These are phyloP conservation scores for Phialophora verrucosa DNA, from an alignment of 2,329 filamentous ascomycete species.

Conservation along the genomic window DNA sequence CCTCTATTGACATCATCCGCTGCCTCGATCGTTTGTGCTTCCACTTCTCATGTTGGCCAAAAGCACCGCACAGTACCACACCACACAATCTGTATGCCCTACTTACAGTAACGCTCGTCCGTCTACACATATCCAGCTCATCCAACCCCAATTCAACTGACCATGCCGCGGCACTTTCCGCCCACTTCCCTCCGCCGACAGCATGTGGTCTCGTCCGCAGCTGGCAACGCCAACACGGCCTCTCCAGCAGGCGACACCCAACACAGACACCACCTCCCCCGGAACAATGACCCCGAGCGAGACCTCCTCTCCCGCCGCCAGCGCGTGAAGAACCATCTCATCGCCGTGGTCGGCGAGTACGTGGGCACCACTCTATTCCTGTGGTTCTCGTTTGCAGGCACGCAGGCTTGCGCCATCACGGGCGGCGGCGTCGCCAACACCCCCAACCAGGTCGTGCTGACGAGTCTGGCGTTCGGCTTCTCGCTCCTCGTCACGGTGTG, in stretches of 20 bases:
- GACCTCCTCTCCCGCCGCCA: constrained; percentile 11
- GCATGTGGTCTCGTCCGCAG: not conserved
- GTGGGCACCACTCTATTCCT: constrained; percentile 59
- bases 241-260: constrained; percentile 5
- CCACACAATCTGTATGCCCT: not conserved
- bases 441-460: constrained; percentile 21
- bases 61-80: not conserved
- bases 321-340: constrained; percentile 27
- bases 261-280: constrained; percentile 13
- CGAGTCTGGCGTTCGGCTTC: constrained; percentile 51
- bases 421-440: constrained; percentile 20
- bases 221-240: not conserved
- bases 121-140: not conserved
- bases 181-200: not conserved
- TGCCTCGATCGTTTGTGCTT: not conserved
- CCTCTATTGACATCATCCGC: not conserved
- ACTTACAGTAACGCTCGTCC: not conserved
- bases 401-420: constrained; percentile 48
- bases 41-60: not conserved
- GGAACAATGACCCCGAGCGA: constrained; percentile 18
- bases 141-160: not conserved
- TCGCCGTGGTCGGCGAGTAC: constrained; percentile 57
- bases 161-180: constrained; percentile 10
- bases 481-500: constrained; percentile 59
- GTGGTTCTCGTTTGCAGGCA: constrained; percentile 55